Percentiles rank a stretch among this genome's conserved stretches.
phyloP scores from a whole-genome alignment of 495 filamentous ascomycete species.

The Friedmanniomyces simplex region DNA sequence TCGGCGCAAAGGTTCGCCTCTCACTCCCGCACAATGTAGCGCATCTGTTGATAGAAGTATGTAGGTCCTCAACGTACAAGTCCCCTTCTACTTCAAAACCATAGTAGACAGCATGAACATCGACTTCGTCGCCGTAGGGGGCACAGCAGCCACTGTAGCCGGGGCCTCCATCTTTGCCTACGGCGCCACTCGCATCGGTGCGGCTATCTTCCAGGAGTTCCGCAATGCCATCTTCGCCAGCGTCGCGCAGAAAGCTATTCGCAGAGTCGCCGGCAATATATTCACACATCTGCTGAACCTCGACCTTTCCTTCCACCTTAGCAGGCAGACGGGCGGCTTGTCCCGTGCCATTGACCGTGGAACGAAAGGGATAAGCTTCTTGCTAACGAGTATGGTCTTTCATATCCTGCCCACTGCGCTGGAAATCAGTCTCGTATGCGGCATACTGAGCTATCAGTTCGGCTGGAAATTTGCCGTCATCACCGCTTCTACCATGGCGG shows the following conservation, averaged over 20 bases:
- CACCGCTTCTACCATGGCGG: constrained; percentile 81
- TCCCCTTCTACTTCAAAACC: constrained; percentile 96
- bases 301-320: constrained; percentile 87
- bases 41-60: constrained; percentile 16
- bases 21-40: background rate
- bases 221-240: constrained; percentile 94
- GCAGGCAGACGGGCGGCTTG: constrained; percentile 85
- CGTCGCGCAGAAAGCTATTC: constrained; percentile 93
- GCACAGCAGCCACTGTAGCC: constrained; percentile 77
- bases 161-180: constrained; percentile 89
- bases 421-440: constrained; percentile 91
- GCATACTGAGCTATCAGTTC: constrained; percentile 90
- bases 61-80: constrained; percentile 85
- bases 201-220: constrained; percentile 79
- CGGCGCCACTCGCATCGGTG: constrained; percentile 74
- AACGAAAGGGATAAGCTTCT: constrained; percentile 94
- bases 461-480: constrained; percentile 84
- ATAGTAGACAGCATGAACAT: constrained; percentile 97
- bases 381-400: constrained; percentile 96
- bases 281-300: constrained; percentile 82
- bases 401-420: constrained; percentile 89
- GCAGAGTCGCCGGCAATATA: constrained; percentile 79
- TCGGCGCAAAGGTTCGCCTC: constrained; percentile 66
- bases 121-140: constrained; percentile 70
- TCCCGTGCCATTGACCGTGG: constrained; percentile 93